Base-by-base conservation (phyloP, 352 stramenopile species). In the Pythium monospermum region DNA sequence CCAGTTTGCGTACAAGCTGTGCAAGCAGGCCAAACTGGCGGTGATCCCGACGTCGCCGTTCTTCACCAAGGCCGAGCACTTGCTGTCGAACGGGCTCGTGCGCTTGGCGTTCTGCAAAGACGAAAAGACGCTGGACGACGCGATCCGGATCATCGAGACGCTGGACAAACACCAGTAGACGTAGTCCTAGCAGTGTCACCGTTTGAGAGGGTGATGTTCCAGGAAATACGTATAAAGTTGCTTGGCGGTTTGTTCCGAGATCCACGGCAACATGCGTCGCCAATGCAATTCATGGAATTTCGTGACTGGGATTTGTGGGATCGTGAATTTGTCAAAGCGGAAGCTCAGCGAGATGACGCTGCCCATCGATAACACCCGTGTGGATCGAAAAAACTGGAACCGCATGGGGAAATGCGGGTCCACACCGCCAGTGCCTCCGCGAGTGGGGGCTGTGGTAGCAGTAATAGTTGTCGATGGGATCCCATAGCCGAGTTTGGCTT, bases 61-160 rank as follows among this genome's bases (percentile, higher is more conserved):
- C 73, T 98, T 97, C 68, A 85, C 77, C 36, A 61, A 67, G 18
- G 69, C 73, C 1, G 92, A 95, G 57, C 76, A 95, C 53, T 73
- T 83, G 37, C 61, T 96, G 10, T 84, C 85, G 13, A 75, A 68
- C 0, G 84, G 74, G 11, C 45, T 94, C 26, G 77, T 93, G 25
- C 90, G 96, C 36, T 91, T 99, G 51, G 95, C 94, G 8, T 99
- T 96, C 74, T 99, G 95, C 67, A 99, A 99, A 67, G 94, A 95
- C 54, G 94, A 98, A 58, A 81, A 95, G 52, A 98, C 90, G 5
- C 64, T 98, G 18, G 68, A 91, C 48, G 73, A 91, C 35, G 91
- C 91, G 27, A 91, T 92, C 41, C 62, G 73, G 36, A 71, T 90
- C 59, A 92, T 94, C 56, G 49, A 56, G 27, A 57, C 44, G 19